Evolutionary conservation across 2,329 filamentous ascomycete species (phyloP).

Genomic region (Arthroderma sp.): DNA sequence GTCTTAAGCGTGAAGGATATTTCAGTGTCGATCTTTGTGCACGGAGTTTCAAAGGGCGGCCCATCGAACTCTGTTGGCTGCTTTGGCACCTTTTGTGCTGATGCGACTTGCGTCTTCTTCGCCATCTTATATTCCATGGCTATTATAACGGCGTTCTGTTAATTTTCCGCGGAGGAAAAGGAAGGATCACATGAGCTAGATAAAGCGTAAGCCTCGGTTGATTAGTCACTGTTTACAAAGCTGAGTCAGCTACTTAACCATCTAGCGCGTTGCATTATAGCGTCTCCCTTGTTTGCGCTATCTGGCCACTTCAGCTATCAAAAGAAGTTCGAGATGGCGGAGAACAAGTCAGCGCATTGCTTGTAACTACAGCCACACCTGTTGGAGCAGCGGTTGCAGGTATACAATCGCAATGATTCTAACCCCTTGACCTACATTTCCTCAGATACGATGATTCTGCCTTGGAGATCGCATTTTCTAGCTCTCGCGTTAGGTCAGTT

Average conservation of each 20-base stretch:
- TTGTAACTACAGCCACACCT: not conserved
- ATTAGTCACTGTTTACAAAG: not conserved
- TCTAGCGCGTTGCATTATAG: not conserved
- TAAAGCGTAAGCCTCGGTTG: too few relatives aligned
- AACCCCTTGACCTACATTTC: not conserved
- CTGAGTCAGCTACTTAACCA: not conserved
- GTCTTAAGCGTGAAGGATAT: too few relatives aligned
- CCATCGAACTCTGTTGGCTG: too few relatives aligned
- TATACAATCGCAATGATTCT: constrained; percentile 7
- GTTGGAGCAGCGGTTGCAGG: not conserved
- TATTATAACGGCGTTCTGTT: too few relatives aligned
- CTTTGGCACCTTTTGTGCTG: too few relatives aligned
- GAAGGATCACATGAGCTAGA: too few relatives aligned
- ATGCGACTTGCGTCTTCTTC: too few relatives aligned
- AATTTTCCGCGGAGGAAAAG: too few relatives aligned
- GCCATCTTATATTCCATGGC: too few relatives aligned
- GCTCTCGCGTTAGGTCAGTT: constrained; percentile 13
- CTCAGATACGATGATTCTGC: constrained; percentile 13
- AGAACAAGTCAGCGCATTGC: not conserved
- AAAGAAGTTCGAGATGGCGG: not conserved
- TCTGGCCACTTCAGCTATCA: not conserved
- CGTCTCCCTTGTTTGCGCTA: not conserved
- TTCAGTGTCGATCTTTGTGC: too few relatives aligned
- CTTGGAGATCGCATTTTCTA: constrained; percentile 14
- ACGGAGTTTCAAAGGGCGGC: too few relatives aligned